phyloP scores from a whole-genome alignment of 2,329 filamentous ascomycete species.

The Epichloe glyceriae region DNA sequence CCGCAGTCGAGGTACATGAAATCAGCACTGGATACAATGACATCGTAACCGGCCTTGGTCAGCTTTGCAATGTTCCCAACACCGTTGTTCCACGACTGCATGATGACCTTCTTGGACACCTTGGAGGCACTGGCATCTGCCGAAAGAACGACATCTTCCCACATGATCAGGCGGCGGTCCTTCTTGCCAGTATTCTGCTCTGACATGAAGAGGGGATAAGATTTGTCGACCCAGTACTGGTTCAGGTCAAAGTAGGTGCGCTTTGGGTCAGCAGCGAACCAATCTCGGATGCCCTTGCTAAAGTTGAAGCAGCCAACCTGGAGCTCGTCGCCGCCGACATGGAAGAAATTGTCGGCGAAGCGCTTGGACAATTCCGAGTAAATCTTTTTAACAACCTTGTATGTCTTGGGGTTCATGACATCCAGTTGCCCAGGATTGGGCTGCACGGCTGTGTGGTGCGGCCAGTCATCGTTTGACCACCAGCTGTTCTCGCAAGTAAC shows the following conservation, averaged over 20 bases:
- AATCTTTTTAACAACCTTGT: slow-evolving; percentile 38
- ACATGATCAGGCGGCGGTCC: slow-evolving; percentile 42
- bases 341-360: slow-evolving; percentile 40
- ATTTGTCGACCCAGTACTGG: slow-evolving; percentile 40
- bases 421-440: slow-evolving; percentile 45
- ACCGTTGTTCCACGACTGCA: slow-evolving; percentile 44
- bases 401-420: slow-evolving; percentile 41
- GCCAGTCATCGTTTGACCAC: slow-evolving; percentile 47
- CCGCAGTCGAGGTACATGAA: slow-evolving; percentile 46
- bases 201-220: slow-evolving; percentile 33
- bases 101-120: slow-evolving; percentile 36
- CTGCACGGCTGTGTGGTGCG: slow-evolving; percentile 37
- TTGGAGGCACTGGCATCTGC: slow-evolving; percentile 28
- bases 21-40: slow-evolving; percentile 42
- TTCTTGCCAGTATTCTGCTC: slow-evolving; percentile 12
- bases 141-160: slow-evolving; percentile 38
- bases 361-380: slow-evolving; percentile 37
- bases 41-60: slow-evolving; percentile 35
- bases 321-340: slow-evolving; percentile 42
- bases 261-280: slow-evolving; percentile 33
- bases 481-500: slow-evolving; percentile 42
- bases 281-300: slow-evolving; percentile 33
- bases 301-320: slow-evolving; percentile 44
- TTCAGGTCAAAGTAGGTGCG: slow-evolving; percentile 33
- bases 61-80: slow-evolving; percentile 37